Evolutionary conservation across 768 basidiomycete species (phyloP), one percentile per base, ranked within the genome.

Genomic region (Boletus rubropictus): DNA sequence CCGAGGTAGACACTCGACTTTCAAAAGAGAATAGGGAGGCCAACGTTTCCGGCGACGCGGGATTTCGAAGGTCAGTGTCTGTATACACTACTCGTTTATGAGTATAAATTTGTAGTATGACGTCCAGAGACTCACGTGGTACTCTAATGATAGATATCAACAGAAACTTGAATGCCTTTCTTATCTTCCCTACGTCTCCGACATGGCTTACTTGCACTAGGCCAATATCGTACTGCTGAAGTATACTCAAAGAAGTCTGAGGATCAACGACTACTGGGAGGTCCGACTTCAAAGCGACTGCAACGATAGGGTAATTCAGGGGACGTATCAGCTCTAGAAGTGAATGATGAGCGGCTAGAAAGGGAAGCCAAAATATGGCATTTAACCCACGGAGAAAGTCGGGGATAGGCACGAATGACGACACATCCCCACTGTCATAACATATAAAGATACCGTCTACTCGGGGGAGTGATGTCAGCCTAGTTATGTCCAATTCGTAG

Each of bases 231-330:
- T 85, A 85, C 28, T 71, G 68, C 28, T 74, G 67, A 34, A 86
- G 71, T 34, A 82, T 62, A 17, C 66, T 69, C 18, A 70, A 55
- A 4, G 80, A 82, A 39, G 66, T 66, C 44, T 72, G 67, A 9
- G 84, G 79, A 53, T 84, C 75, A n/a, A 89, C 72, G 33, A 69
- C 70, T 32, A 69, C 71, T 17, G 73, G 72, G 17, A 85, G 69
- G 59, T 95, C 89, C 5, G 84, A 82, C 65, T 96, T 97, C 71
- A 92, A 91, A 4, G 89, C 90, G 12, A 97, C 72, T 11, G 91
- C 86, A 37, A 95, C 74, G 21, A 78, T 69, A 8, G 86, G 78
- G 31, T 86, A 68, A 48, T 76, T 77, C 59, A 80, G 67, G 42
- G 73, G 69, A 56, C 68, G 70, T 65, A 80, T 84, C 49, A 76